Evolutionary conservation across 1,284 basidiomycete species (phyloP), one percentile per base, ranked within the genome.

Genomic region (Peniophora sp.): DNA sequence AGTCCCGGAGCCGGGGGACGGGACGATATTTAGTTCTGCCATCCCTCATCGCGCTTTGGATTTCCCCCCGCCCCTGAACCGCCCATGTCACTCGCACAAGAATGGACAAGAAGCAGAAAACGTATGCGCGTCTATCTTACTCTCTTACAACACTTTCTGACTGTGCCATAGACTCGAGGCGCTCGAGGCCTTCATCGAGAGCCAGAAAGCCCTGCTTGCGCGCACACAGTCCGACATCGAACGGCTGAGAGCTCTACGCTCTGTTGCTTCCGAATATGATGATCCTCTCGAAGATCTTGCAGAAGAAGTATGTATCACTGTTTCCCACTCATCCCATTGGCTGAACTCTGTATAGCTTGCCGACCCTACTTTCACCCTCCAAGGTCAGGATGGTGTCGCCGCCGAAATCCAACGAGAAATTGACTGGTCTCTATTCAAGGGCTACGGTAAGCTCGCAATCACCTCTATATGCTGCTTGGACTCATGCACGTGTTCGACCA

Each of bases 141-240:
- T 20, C 15, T n/a, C 37, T 15, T 41, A n/a, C 5, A n/a, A 8
- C 5, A 5, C 15, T 8, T 20, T 20, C 37, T 20, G 18, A 17
- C 37, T 20, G 3, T 45, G n/a, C 6, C 52, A 37, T 55, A 86
- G 84, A 61, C 68, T 85, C 58, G 72, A 82, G 67, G 81, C 81
- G 70, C 79, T 88, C 56, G 74, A 80, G 59, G 67, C 68, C 47
- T 88, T 81, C 66, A 75, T 88, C 56, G 69, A 77, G 52, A 69
- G 73, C 39, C 85, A 88, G 63, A 75, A 67, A 62, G 60, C 68
- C 24, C 57, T 85, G 47, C 74, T 88, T 41, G 70, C 72, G 45
- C 73, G 74, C 24, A 82, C 82, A 32, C 73, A 77, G 55, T 64
- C 72, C 57, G 83, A 87, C 66, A 77, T 87, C 61, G 74, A 73